Evolutionary conservation across 2,329 filamentous ascomycete genomes (phyloP), one percentile per base, ranked within the genome.

Genomic region (Curvularia sp.): DNA sequence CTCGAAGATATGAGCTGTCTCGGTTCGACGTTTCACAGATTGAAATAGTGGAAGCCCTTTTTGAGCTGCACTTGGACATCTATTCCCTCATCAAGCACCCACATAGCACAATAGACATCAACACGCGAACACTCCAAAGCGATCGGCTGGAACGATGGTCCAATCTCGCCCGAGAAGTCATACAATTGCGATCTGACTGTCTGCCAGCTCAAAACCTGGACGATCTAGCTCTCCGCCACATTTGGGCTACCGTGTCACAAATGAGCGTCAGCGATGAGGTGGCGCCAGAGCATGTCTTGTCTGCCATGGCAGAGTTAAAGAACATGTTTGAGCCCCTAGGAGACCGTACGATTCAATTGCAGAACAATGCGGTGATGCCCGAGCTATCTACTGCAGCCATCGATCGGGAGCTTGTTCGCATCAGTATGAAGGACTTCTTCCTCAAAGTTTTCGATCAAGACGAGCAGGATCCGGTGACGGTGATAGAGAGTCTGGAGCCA

Each of bases 351-450:
- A 85, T 91, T 12, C 80, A 83, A 33, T 81, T 98, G 13, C 81
- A 89, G 4, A 98, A 99, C 75, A 98, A 97, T 71, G 85, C 87
- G 1, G 85, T 93, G 20, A 96, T 99, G 88, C 87, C 92, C 0
- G 91, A 95, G 62, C 85, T 99, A 49, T 97, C 94, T 0, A 79
- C 87, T 2, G 84, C 85, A n/a, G 91, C 92, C 0, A 89, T 95
- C 7, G 93, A 98, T 62, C 88, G 92, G 54, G 94, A 99, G 73
- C 89, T 97, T 26, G 94, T 92, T 12, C 93, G 93, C 69, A 84
- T 98, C 33, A 97, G 92, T 13, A 98, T 94, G 0, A 95, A 96
- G 86, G 94, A 97, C 72, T 98, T 98, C 75, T 98, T 99, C 77
- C 84, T 93, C 50, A 91, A 89, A 38, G 86, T 99, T 0, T 98